phyloP scores from a whole-genome alignment of 2,329 filamentous ascomycete species.

The Ustulina deusta region DNA sequence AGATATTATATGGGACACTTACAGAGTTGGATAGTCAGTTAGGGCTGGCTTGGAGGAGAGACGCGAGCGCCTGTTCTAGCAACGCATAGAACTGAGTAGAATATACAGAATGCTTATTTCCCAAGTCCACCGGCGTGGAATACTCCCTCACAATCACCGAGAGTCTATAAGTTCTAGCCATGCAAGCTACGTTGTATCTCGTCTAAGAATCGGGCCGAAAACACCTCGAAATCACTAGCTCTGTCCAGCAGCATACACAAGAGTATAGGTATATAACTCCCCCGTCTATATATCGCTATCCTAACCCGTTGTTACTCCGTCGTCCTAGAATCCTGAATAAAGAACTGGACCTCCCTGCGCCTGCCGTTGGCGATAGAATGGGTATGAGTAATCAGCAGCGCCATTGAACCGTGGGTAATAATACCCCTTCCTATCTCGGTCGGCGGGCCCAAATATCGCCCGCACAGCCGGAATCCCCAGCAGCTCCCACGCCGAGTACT shows the following conservation, averaged over 20 bases:
- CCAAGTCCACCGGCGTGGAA: conserved; percentile 16
- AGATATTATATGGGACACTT: conserved; percentile 1
- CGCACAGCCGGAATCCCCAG: neutral
- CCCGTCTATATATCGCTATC: neutral
- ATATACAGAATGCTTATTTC: conserved; percentile 21
- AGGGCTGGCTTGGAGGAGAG: conserved; percentile 6
- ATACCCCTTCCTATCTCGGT: neutral
- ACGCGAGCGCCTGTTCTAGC: conserved; percentile 21
- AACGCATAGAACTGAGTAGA: conserved; percentile 31
- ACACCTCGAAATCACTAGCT: neutral
- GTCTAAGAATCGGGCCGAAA: neutral
- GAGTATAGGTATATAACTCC: neutral
- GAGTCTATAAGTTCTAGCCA: neutral
- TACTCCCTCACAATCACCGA: neutral
- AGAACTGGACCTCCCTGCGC: neutral
- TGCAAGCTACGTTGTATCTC: neutral
- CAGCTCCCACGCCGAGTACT: neutral
- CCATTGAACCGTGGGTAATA: neutral
- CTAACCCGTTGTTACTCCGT: neutral
- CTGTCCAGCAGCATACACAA: neutral
- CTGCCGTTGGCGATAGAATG: conserved; percentile 5
- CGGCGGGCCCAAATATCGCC: neutral
- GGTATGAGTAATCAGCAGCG: neutral
- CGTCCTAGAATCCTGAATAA: neutral
- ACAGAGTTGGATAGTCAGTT: conserved; percentile 20